Conservation (phyloP, 228 moss, liverwort and hornwort genomes). For the Sphagnum magellanicum region DNA sequence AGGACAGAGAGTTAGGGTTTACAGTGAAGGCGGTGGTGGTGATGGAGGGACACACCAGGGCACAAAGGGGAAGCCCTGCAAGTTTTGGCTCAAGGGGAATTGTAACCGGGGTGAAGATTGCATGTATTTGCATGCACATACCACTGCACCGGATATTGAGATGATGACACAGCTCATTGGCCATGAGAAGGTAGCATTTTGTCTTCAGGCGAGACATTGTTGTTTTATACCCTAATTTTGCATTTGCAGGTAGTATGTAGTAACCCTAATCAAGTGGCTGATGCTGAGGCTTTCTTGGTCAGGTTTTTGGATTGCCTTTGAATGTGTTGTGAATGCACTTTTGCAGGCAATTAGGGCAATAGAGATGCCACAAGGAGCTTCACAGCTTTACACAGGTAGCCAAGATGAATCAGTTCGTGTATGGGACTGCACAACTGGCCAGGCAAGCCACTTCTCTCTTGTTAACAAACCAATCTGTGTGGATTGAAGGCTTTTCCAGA, state of each 20-base stretch:
- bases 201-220: no score
- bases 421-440: slow-evolving; percentile 53
- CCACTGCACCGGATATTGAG: slow-evolving; percentile 30
- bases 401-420: slow-evolving; percentile 43
- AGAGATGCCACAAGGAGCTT: slow-evolving; percentile 26
- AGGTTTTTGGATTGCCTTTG: no score
- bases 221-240: no score
- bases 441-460: slow-evolving; percentile 10
- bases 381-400: slow-evolving; percentile 38
- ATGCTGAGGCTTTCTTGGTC: no score
- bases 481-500: no score
- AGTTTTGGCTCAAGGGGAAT: slow-evolving; percentile 43
- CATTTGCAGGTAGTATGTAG: no score
- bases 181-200: slow-evolving; percentile 40
- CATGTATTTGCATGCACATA: slow-evolving; percentile 42
- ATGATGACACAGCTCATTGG: slow-evolving; percentile 46
- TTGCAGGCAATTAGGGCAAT: slow-evolving; percentile 52
- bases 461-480: no score
- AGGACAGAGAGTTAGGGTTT: slow-evolving; percentile 19
- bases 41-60: slow-evolving; percentile 6
- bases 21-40: slow-evolving; percentile 21
- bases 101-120: slow-evolving; percentile 36
- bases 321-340: no score
- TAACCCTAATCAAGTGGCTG: no score
- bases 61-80: slow-evolving; percentile 39